Conservation (phyloP, 2,329 filamentous ascomycete species). For the Fusarium poae region DNA sequence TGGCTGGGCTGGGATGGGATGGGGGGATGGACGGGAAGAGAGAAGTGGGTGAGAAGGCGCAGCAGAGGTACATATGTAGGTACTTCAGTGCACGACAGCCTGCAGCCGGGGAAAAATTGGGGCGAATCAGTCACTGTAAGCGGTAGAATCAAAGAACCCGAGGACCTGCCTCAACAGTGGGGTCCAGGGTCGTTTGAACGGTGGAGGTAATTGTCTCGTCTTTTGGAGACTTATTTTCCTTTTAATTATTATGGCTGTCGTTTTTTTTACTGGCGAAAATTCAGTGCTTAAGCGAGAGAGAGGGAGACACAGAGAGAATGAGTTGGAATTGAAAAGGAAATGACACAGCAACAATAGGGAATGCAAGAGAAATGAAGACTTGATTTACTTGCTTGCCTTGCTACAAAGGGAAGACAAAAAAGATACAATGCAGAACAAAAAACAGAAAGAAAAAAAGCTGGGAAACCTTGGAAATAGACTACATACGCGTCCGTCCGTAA, state of each 20-base stretch:
- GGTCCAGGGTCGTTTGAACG: conserved; percentile 6
- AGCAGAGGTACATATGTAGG: conserved; percentile 6
- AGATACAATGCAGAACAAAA: too few species aligned
- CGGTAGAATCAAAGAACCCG: conserved; percentile 29
- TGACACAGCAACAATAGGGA: conserved; percentile 22
- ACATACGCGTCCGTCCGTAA: conserved; percentile 23
- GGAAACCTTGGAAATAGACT: conserved; percentile 22
- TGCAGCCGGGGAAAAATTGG: conserved; percentile 36
- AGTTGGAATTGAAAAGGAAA: conserved; percentile 27
- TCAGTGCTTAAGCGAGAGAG: not conserved
- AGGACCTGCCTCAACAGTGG: not conserved
- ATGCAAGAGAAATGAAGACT: conserved; percentile 32
- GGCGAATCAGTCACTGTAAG: conserved; percentile 26
- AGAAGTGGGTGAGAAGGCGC: not conserved
- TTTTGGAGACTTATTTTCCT: conserved; percentile 2
- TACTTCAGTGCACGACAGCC: conserved; percentile 25
- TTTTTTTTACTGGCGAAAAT: not conserved
- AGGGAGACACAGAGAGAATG: conserved; percentile 1
- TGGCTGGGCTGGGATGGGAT: conserved; percentile 7
- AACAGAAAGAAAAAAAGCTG: not conserved
- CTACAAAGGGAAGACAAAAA: not conserved
- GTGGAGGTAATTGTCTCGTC: conserved; percentile 19
- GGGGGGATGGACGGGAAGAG: not conserved
- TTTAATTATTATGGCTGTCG: not conserved
- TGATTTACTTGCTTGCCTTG: not conserved